These are phyloP conservation scores for Prunus fruticosa DNA, from an alignment of 306 rosid genomes.

Conservation along the genomic window DNA sequence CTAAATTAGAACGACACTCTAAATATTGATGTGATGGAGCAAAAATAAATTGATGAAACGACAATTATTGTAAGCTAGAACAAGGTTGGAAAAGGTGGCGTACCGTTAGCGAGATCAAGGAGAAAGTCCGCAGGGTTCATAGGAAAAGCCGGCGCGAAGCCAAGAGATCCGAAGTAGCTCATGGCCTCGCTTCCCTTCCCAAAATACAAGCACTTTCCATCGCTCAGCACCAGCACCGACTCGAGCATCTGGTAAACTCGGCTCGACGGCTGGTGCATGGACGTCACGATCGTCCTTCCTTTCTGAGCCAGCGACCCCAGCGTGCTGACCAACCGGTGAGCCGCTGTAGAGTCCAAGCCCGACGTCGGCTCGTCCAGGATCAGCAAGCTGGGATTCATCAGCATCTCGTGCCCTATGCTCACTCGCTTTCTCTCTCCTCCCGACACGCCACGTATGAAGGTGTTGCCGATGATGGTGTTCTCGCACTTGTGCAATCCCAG, in stretches of 20 bases:
- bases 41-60: too few species aligned
- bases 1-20: too few species aligned
- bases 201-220: slow-evolving; percentile 62
- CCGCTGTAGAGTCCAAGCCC: slow-evolving; percentile 85
- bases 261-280: slow-evolving; percentile 92
- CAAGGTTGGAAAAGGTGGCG: slow-evolving; percentile 23
- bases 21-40: too few species aligned
- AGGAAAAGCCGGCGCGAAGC: slow-evolving; percentile 66
- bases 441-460: slow-evolving; percentile 75
- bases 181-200: slow-evolving; percentile 68
- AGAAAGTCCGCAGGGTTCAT: slow-evolving; percentile 92
- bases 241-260: slow-evolving; percentile 75
- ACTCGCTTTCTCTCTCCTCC: slow-evolving; percentile 92
- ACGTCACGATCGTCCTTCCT: slow-evolving; percentile 76
- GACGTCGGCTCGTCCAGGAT: slow-evolving; percentile 88
- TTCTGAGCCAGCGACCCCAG: slow-evolving; percentile 56
- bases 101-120: slow-evolving; percentile 96
- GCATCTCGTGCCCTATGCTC: slow-evolving; percentile 84
- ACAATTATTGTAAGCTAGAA: too few species aligned
- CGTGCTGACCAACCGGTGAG: slow-evolving; percentile 55
- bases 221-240: slow-evolving; percentile 56
- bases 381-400: slow-evolving; percentile 65
- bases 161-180: slow-evolving; percentile 63
- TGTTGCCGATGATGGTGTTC: slow-evolving; percentile 73
- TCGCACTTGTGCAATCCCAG: slow-evolving; percentile 66